phyloP scores from a whole-genome alignment of 2,329 filamentous ascomycete species.

The Malbranchea zuffiana region DNA sequence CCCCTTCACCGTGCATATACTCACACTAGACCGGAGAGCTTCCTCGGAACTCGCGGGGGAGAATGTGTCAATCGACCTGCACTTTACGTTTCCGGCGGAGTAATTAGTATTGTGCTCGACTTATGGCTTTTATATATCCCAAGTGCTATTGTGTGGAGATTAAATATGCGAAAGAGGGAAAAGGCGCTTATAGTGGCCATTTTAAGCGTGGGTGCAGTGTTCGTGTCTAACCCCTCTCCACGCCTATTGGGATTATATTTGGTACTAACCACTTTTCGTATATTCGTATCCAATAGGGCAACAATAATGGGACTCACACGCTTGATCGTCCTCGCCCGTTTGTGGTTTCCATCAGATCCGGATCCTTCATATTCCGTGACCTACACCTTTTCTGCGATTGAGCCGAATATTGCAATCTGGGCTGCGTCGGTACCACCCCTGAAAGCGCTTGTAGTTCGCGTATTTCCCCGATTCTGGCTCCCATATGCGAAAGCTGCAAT shows the following conservation, averaged over 20 bases:
- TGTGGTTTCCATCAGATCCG: background rate
- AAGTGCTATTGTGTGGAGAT: constrained; percentile 9
- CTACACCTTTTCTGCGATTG: constrained; percentile 10
- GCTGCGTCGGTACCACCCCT: constrained; percentile 9
- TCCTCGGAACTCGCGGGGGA: constrained; percentile 11
- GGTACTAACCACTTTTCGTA: background rate
- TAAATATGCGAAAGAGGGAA: constrained; percentile 12
- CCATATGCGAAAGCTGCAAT: background rate
- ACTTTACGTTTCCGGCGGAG: constrained; percentile 28
- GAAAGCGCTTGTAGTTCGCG: constrained; percentile 10
- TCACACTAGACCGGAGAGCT: background rate
- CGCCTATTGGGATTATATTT: no score
- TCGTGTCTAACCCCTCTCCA: background rate
- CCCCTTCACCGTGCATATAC: constrained; percentile 28
- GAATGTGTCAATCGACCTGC: constrained; percentile 25
- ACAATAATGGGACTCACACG: constrained; percentile 4
- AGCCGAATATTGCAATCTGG: constrained; percentile 12
- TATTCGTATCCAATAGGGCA: background rate
- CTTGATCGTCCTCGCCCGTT: background rate
- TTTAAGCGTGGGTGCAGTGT: constrained; percentile 11
- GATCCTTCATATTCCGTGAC: background rate
- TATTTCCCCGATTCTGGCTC: constrained; percentile 10
- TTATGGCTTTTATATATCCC: constrained; percentile 23
- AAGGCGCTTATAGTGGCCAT: constrained; percentile 11
- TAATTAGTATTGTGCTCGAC: constrained; percentile 35